Percentiles rank a stretch among this genome's conserved stretches.
Conservation (phyloP, 2,329 filamentous ascomycete genomes). For the Fusarium chaquense region DNA sequence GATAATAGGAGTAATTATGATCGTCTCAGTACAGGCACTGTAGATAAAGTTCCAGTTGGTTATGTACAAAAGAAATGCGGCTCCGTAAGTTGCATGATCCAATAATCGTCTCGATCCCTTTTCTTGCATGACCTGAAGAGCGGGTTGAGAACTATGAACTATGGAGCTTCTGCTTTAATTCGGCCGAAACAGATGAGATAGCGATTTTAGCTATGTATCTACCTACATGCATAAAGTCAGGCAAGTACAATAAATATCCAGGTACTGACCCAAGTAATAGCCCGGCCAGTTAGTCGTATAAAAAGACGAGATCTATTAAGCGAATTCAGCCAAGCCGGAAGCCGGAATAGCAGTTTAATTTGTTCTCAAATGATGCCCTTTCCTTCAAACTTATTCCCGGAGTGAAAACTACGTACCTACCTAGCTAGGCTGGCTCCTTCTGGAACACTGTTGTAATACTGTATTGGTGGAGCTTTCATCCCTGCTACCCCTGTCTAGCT, state of each 20-base stretch:
- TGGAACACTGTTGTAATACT: conserved; percentile 5
- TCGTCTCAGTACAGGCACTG: conserved; percentile 7
- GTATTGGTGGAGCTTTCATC: conserved; percentile 7
- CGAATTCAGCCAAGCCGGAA: conserved; percentile 41
- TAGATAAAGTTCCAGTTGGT: conserved; percentile 8
- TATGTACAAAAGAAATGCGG: conserved; percentile 14
- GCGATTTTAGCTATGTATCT: neutral
- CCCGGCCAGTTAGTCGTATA: neutral
- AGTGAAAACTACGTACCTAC: neutral
- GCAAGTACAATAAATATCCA: neutral
- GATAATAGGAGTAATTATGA: conserved; percentile 20
- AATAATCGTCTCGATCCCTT: conserved; percentile 31
- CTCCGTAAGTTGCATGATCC: conserved; percentile 17
- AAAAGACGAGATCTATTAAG: neutral
- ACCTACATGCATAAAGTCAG: neutral
- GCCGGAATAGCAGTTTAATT: conserved; percentile 24
- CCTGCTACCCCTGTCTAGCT: conserved; percentile 6
- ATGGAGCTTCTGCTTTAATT: conserved; percentile 29
- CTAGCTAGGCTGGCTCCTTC: neutral
- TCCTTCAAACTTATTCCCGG: conserved; percentile 14
- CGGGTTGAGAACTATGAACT: conserved; percentile 26
- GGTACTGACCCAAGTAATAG: neutral
- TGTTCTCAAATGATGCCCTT: neutral
- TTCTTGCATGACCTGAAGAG: conserved; percentile 32
- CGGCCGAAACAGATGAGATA: conserved; percentile 17